Percentiles rank a stretch among this genome's conserved stretches.
phyloP scores from a whole-genome alignment of 768 basidiomycete genomes.

The Leccinum obscurum region DNA sequence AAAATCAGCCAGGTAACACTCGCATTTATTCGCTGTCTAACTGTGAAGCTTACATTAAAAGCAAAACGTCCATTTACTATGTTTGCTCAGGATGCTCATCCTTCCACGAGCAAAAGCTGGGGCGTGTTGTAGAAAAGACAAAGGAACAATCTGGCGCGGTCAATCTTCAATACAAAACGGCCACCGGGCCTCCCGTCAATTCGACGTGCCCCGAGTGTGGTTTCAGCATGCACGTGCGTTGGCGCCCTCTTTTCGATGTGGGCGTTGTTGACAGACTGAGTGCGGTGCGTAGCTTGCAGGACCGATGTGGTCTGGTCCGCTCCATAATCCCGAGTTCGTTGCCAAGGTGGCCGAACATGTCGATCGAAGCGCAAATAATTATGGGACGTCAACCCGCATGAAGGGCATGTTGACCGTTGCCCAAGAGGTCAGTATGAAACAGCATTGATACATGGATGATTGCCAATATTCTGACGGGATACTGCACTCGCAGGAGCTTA shows the following conservation, averaged over 20 bases:
- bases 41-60: conserved; percentile 32
- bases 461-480: background rate
- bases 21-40: background rate
- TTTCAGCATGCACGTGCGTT: conserved; percentile 64
- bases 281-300: conserved; percentile 66
- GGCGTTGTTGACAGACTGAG: background rate
- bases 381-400: conserved; percentile 83
- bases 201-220: conserved; percentile 83
- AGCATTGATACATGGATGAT: background rate
- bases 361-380: conserved; percentile 57
- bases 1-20: conserved; percentile 67
- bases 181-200: conserved; percentile 62
- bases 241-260: conserved; percentile 17
- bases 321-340: conserved; percentile 80
- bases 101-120: conserved; percentile 83
- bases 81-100: conserved; percentile 84
- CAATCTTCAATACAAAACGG: conserved; percentile 71
- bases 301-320: conserved; percentile 93
- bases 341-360: conserved; percentile 74
- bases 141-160: conserved; percentile 54
- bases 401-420: conserved; percentile 95
- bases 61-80: conserved; percentile 85
- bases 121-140: conserved; percentile 63
- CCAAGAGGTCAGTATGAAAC: conserved; percentile 64
- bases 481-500: conserved; percentile 57